A percentile compares a stretch with the other conserved stretches of the same genome.
Evolutionary conservation across 441 rosid genomes (phyloP).

Genomic region (Populus tomentosa): DNA sequence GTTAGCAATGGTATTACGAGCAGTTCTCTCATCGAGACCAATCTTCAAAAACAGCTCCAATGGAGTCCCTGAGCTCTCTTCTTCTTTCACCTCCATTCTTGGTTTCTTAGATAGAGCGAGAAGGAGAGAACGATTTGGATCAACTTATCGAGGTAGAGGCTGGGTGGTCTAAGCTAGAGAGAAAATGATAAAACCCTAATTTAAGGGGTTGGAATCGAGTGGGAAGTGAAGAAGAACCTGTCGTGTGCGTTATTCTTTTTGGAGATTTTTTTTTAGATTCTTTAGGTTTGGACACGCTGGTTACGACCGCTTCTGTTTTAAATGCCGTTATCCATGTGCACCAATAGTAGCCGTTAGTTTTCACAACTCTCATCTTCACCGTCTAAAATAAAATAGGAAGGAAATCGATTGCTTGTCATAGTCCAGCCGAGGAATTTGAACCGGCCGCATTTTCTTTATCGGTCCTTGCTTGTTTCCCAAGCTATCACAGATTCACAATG

Average conservation of each 20-base stretch:
- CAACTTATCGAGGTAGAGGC: neutral
- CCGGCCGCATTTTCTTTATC: no score
- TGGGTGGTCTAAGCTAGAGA: neutral
- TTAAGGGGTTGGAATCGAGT: neutral
- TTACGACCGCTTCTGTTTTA: neutral
- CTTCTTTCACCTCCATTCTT: conserved; percentile 46
- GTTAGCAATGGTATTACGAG: conserved; percentile 70
- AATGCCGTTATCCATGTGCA: neutral
- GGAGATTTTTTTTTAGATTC: neutral
- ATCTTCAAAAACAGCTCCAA: conserved; percentile 76
- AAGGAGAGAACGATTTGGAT: no score
- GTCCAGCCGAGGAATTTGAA: no score
- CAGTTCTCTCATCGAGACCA: conserved; percentile 80
- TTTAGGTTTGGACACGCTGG: neutral
- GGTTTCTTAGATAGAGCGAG: neutral
- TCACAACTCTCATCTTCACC: no score
- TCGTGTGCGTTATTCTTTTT: neutral
- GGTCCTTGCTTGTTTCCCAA: no score
- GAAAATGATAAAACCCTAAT: conserved; percentile 14
- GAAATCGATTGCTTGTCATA: no score
- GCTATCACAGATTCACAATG: neutral
- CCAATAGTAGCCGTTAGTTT: no score
- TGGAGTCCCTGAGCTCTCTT: conserved; percentile 11
- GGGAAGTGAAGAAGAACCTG: neutral
- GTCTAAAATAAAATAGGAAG: no score